These are phyloP conservation scores for Volutella citrinella DNA, from an alignment of 2,329 filamentous ascomycete species.

Conservation along the genomic window DNA sequence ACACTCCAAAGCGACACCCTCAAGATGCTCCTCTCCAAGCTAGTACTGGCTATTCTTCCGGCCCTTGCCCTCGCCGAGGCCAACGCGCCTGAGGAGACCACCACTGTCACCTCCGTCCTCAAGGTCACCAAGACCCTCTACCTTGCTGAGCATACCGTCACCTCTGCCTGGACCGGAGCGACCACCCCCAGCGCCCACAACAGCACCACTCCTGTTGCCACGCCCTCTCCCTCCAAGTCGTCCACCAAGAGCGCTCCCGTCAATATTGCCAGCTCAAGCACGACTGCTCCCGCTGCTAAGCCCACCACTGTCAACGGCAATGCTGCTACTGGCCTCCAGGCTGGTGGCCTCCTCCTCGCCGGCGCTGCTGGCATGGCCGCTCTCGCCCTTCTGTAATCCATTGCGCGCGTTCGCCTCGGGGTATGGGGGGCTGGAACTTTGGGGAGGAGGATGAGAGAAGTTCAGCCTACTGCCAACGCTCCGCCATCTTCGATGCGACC, in stretches of 20 bases:
- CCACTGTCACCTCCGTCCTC: slow-evolving; percentile 48
- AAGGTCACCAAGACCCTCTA: slow-evolving; percentile 51
- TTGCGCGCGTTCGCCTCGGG: slow-evolving; percentile 1
- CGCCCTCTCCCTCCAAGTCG: slow-evolving; percentile 19
- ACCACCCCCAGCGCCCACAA: slow-evolving; percentile 23
- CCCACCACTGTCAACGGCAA: slow-evolving; percentile 37
- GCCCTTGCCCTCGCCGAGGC: slow-evolving; percentile 49
- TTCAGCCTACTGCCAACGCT: slow-evolving; percentile 12
- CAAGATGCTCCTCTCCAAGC: slow-evolving; percentile 38
- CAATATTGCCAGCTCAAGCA: slow-evolving; percentile 12
- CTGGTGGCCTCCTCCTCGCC: slow-evolving; percentile 44
- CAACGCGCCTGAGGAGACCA: slow-evolving; percentile 33
- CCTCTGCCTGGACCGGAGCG: slow-evolving; percentile 22
- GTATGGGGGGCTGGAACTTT: slow-evolving; percentile 1
- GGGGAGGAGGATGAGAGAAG: slow-evolving; percentile 5
- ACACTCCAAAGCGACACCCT: slow-evolving; percentile 12
- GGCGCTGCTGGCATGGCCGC: slow-evolving; percentile 49
- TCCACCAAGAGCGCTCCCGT: slow-evolving; percentile 20
- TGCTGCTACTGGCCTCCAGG: slow-evolving; percentile 43
- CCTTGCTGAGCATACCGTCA: slow-evolving; percentile 43
- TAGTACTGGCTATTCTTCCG: slow-evolving; percentile 51
- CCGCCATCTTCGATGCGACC: slow-evolving; percentile 15
- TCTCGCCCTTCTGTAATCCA: slow-evolving; percentile 48
- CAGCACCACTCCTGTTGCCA: slow-evolving; percentile 9
- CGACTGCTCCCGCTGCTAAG: too few relatives aligned